Base-by-base conservation (phyloP, 805 yeast genomes). In the Ogataea chonburiensis region DNA sequence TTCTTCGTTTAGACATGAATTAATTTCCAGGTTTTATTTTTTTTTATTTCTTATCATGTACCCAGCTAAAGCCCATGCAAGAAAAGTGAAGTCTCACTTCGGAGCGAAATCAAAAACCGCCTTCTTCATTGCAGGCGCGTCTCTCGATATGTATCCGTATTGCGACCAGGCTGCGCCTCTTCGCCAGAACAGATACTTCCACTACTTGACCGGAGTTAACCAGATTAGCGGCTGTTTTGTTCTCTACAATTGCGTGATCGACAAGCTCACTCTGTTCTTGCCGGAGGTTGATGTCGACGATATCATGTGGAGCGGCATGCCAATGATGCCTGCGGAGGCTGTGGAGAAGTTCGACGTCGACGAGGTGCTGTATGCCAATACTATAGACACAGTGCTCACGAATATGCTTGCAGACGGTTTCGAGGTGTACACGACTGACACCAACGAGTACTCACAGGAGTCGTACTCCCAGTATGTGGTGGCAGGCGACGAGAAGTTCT, bases 221-320 rank as follows among this genome's bases (percentile, higher is more conserved):
- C 64, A 60, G 39, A 70, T 86, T 31, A 87, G 93, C 0, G 94
- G 93, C 2, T 70, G 83, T 21, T 81, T 77, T 49, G 72, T 86
- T 1, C 63, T 83, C 15, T 91, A 74, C 54, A 67, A 76, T 31
- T 52, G 79, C 24, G 53, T 47, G 3, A 48, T 60, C 5, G 86
- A 81, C 28, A 70, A 75, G 35, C 67, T 87, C 43, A 77, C 80
- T 0, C 64, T 91, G 17, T 91, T 83, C 53, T 67, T 93, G 34
- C 97, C 98, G 1, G 75, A 83, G 35, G 70, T 91, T 24, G 96
- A 88, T 54, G 64, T 72, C 27, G 98, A 93, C 28, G 96, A 86
- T 55, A 83, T 91, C 26, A 83, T 93, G 87, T 91, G 98, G 98
- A 81, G 93, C 40, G 98, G 98, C 0, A 55, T 82, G 61, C 98